phyloP scores from a whole-genome alignment of 2,329 filamentous ascomycete species.

The Colletotrichum plurivorum region DNA sequence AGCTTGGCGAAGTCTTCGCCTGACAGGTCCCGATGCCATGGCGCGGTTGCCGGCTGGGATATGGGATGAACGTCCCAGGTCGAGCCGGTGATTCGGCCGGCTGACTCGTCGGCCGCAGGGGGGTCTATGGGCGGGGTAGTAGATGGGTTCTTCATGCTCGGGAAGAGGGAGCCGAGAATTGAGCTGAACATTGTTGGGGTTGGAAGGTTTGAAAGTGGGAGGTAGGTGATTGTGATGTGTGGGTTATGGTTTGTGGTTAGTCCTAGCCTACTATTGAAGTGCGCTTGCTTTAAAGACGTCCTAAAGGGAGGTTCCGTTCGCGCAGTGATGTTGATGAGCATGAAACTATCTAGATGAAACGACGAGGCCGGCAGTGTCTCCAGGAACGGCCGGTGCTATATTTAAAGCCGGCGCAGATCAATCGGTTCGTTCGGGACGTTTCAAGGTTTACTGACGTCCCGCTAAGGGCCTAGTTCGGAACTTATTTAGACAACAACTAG shows the following conservation, averaged over 20 bases:
- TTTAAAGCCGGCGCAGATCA: conserved; percentile 5
- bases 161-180: background rate
- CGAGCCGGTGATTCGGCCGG: conserved; percentile 1
- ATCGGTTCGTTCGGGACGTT: conserved; percentile 8
- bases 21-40: conserved; percentile 10
- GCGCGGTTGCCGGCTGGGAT: background rate
- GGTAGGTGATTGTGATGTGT: background rate
- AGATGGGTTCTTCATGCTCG: background rate
- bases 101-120: background rate
- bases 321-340: background rate
- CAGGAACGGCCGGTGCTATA: background rate
- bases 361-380: background rate
- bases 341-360: background rate
- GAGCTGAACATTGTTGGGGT: background rate
- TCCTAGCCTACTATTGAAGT: background rate
- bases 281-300: background rate
- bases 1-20: conserved; percentile 21
- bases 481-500: background rate
- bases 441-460: background rate
- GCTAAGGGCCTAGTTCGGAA: conserved; percentile 8
- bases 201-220: background rate
- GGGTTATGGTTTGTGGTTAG: background rate
- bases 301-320: background rate
- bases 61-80: conserved; percentile 21
- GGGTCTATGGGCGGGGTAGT: no score